Evolutionary conservation across 148 eudicot species (phyloP).

Genomic region (Nepenthes mirabilis): DNA sequence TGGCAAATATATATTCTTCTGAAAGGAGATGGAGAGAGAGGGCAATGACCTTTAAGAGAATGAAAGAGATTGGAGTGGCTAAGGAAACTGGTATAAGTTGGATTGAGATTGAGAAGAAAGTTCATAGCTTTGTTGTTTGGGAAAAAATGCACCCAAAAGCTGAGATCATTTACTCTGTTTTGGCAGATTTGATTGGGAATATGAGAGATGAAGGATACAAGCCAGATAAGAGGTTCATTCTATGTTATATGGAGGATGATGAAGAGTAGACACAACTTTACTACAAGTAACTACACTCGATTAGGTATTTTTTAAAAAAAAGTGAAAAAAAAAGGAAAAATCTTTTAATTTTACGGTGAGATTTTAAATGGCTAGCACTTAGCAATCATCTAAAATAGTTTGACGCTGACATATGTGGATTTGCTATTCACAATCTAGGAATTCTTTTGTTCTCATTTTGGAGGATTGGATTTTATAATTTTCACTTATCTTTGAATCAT

Average conservation of each 20-base stretch:
- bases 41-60: slow-evolving; percentile 51
- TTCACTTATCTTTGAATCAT: too few relatives aligned
- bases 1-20: slow-evolving; percentile 79
- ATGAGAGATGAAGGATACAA: slow-evolving; percentile 60
- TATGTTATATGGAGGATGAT: slow-evolving; percentile 25
- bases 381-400: too few relatives aligned
- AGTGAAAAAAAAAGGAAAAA: too few relatives aligned
- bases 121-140: slow-evolving; percentile 63
- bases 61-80: slow-evolving; percentile 52
- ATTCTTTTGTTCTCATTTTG: too few relatives aligned
- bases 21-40: slow-evolving; percentile 66
- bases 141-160: slow-evolving; percentile 56
- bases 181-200: slow-evolving; percentile 41
- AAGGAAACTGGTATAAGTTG: slow-evolving; percentile 82
- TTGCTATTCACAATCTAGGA: too few relatives aligned
- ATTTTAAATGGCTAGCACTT: too few relatives aligned
- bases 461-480: too few relatives aligned
- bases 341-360: too few relatives aligned
- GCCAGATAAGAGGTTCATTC: slow-evolving; percentile 39
- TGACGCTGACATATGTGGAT: too few relatives aligned
- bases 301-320: too few relatives aligned
- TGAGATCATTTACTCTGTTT: slow-evolving; percentile 23
- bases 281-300: too few relatives aligned
- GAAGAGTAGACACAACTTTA: slow-evolving; percentile 9
- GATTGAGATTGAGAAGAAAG: slow-evolving; percentile 64